A percentile compares a stretch with the other conserved stretches of the same genome.
Conservation (phyloP, 345 rosid genomes). For the Gossypium arboreum region DNA sequence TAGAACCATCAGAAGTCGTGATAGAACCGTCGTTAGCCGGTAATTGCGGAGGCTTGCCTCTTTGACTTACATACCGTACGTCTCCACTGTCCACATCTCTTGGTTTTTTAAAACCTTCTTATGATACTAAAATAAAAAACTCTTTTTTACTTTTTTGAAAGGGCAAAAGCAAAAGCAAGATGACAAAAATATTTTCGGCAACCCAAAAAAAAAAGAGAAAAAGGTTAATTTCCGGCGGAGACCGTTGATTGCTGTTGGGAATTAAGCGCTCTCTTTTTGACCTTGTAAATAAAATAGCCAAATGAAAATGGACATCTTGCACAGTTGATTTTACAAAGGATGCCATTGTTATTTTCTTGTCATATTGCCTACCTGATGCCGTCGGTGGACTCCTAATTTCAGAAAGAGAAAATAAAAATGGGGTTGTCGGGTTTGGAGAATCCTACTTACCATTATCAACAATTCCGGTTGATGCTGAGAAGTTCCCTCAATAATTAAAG, state of each 20-base stretch:
- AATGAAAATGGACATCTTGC: not conserved
- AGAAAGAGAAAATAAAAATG: slow-evolving; percentile 18
- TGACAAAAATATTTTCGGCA: not conserved
- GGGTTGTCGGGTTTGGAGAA: slow-evolving; percentile 32
- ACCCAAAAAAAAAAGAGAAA: not conserved
- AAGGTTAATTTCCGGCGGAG: slow-evolving; percentile 41
- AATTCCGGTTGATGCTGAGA: not conserved
- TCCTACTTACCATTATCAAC: slow-evolving; percentile 19
- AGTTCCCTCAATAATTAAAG: not conserved
- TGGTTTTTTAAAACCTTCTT: not conserved
- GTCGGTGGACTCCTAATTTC: slow-evolving; percentile 43
- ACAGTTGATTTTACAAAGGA: not conserved
- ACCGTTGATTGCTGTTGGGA: slow-evolving; percentile 97
- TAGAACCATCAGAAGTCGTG: slow-evolving; percentile 41
- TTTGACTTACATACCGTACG: slow-evolving; percentile 33
- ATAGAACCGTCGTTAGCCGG: slow-evolving; percentile 54
- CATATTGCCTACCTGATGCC: slow-evolving; percentile 20
- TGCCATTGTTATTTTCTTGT: slow-evolving; percentile 9
- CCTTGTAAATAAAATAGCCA: slow-evolving; percentile 16
- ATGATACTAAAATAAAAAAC: not conserved
- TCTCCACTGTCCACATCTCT: slow-evolving; percentile 30
- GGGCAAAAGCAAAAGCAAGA: not conserved
- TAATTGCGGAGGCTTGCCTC: slow-evolving; percentile 46
- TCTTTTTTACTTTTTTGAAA: not conserved
- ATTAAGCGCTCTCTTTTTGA: slow-evolving; percentile 38